phyloP scores from a whole-genome alignment of 129 eudicot species.

The Rutidosis leptorrhynchoides region DNA sequence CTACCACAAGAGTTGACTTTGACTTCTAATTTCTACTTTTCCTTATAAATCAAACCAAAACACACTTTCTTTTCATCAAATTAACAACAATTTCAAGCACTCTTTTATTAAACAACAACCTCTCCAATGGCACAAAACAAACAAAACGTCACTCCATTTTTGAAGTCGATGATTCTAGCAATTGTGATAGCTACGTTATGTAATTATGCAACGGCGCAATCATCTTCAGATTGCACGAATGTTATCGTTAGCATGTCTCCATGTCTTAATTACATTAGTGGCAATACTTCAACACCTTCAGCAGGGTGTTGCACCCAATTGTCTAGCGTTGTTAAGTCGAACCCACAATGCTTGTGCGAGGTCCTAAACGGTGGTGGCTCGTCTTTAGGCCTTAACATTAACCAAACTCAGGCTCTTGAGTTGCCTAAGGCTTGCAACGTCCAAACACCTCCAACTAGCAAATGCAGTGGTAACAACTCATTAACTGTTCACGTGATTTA shows the following conservation, averaged over 20 bases:
- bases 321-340: conserved; percentile 50
- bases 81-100: conserved; percentile 9
- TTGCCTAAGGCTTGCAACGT: conserved; percentile 63
- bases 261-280: conserved; percentile 59
- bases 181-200: conserved; percentile 33
- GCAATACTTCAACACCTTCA: conserved; percentile 54
- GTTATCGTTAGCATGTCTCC: conserved; percentile 71
- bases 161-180: conserved; percentile 28
- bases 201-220: conserved; percentile 47
- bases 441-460: conserved; percentile 56
- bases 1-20: conserved; percentile 19
- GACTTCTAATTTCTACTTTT: not conserved
- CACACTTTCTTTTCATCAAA: conserved; percentile 14
- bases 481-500: no score
- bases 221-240: conserved; percentile 52
- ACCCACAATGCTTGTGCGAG: conserved; percentile 65
- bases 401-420: conserved; percentile 70
- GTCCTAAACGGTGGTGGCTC: conserved; percentile 58
- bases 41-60: conserved; percentile 25
- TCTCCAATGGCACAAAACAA: conserved; percentile 28
- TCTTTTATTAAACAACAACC: not conserved
- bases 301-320: conserved; percentile 63
- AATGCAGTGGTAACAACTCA: conserved; percentile 48
- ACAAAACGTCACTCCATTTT: not conserved
- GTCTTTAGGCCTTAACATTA: conserved; percentile 51